Base-by-base conservation (phyloP, 1,284 basidiomycete species). In the Amylostereum areolatum region DNA sequence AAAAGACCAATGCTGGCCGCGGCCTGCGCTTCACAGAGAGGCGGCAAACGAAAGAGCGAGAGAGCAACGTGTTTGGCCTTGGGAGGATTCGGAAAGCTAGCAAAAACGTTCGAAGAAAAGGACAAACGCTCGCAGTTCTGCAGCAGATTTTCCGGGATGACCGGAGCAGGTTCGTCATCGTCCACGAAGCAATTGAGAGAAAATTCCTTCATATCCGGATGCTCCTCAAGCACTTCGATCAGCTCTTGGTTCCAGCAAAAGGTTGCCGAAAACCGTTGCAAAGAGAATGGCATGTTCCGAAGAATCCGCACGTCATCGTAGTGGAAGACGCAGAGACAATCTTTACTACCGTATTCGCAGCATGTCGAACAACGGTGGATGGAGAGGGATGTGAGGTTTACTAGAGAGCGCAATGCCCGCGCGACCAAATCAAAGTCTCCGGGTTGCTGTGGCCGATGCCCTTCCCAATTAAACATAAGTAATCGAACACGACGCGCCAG, bases 401-500 rank as follows among this genome's bases (percentile, higher is more conserved):
- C 44, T 10, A 55, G 35, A 0, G 47, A 34, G 12, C 27, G 30
- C 46, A 55, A 48, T 36, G 45, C 49, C 29, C 34, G 3, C 10
- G 37, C 46, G 2, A 55, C 44, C 4, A 43, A 6, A 4, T 55
- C 53, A 1, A 40, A 46, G 12, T 55, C 53, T 2, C 27, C 49
- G 0, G 31, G 32, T 6, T 48, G 34, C 8, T 43, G 49, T 8
- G 41, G 35, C 4, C 49, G 36, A 18, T 51, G 49, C 8, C 43
- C 44, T 4, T 43, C 46, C 3, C 43, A 45, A 1, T 46, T 47
- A 10, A 54, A 52, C 2, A 45, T 34, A 4, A 55, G n/a, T 2
- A 44, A 43, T 3, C 36, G 53, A 5, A 55, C 54, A 24, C 53
- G 49, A 3, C 37, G 47, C 1, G 54, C 54, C n/a, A 55, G 47